phyloP scores from a whole-genome alignment of 805 yeast genomes.

The Saitoella complicata region DNA sequence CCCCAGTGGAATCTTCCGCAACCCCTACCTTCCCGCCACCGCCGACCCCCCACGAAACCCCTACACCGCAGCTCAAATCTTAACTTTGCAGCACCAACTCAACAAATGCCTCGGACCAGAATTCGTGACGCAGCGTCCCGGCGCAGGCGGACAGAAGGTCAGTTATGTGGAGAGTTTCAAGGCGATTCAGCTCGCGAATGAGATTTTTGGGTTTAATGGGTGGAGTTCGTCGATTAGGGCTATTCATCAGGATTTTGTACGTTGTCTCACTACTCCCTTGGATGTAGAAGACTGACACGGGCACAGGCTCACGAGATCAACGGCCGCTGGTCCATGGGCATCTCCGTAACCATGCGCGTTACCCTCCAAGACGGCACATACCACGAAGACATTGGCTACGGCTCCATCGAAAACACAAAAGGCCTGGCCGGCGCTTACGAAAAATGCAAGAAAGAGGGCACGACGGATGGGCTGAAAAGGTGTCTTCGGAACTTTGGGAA shows the following conservation, averaged over 20 bases:
- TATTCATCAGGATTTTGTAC: constrained; percentile 40
- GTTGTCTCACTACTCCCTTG: constrained; percentile 14
- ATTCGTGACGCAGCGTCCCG: constrained; percentile 43
- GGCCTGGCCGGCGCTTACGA: constrained; percentile 53
- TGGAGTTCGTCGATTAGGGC: constrained; percentile 52
- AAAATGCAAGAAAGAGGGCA: constrained; percentile 70
- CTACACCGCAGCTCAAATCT: constrained; percentile 7
- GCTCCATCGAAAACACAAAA: constrained; percentile 39
- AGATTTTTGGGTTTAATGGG: constrained; percentile 63
- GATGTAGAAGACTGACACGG: no score
- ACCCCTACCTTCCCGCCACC: no score
- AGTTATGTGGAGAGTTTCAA: constrained; percentile 63
- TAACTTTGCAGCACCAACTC: constrained; percentile 15
- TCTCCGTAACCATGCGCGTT: constrained; percentile 38
- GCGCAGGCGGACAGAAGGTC: constrained; percentile 37
- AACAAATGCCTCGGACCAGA: constrained; percentile 39
- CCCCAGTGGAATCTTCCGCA: no score
- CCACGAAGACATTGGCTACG: constrained; percentile 61
- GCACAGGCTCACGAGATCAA: no score
- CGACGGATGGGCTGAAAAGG: constrained; percentile 69
- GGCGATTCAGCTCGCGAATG: constrained; percentile 54
- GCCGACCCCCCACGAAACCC: no score
- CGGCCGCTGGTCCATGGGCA: constrained; percentile 8
- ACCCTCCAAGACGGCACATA: constrained; percentile 67
- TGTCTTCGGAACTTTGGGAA: constrained; percentile 68